These are phyloP conservation scores for Lodderomyces elongisporus DNA, from an alignment of 1,139 yeast species.

Conservation along the genomic window DNA sequence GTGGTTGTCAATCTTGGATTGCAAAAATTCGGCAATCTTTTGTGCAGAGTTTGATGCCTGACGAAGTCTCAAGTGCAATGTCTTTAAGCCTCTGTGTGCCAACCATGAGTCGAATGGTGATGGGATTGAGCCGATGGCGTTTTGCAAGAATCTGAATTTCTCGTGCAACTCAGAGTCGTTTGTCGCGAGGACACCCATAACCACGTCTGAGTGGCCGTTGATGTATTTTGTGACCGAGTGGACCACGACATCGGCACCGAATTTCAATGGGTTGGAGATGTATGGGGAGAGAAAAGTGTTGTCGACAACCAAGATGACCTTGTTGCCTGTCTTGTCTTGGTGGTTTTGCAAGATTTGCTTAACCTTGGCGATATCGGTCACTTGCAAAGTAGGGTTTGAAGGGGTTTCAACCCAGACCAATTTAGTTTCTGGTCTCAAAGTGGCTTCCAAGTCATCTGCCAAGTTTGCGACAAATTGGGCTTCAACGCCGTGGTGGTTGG, in stretches of 20 bases:
- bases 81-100: slow-evolving; percentile 88
- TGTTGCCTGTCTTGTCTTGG: slow-evolving; percentile 42
- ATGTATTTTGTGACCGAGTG: slow-evolving; percentile 90
- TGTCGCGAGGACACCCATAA: slow-evolving; percentile 78
- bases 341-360: slow-evolving; percentile 46
- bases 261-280: slow-evolving; percentile 74
- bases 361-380: slow-evolving; percentile 66
- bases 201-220: slow-evolving; percentile 91
- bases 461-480: slow-evolving; percentile 66
- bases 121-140: slow-evolving; percentile 86
- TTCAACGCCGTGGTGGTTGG: slow-evolving; percentile 71
- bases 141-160: slow-evolving; percentile 70
- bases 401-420: slow-evolving; percentile 90
- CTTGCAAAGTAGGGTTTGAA: slow-evolving; percentile 77
- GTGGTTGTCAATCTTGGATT: slow-evolving; percentile 7
- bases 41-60: slow-evolving; percentile 66
- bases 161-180: slow-evolving; percentile 59
- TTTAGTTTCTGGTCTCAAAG: slow-evolving; percentile 58
- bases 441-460: slow-evolving; percentile 51
- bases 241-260: slow-evolving; percentile 83
- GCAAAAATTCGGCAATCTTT: slow-evolving; percentile 65
- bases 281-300: slow-evolving; percentile 95
- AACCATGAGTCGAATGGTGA: slow-evolving; percentile 91
- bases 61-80: slow-evolving; percentile 74
- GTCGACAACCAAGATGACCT: slow-evolving; percentile 71